These are phyloP conservation scores for Ploettnerulaceae sp. DNA, from an alignment of 2,329 filamentous ascomycete species.

Conservation along the genomic window DNA sequence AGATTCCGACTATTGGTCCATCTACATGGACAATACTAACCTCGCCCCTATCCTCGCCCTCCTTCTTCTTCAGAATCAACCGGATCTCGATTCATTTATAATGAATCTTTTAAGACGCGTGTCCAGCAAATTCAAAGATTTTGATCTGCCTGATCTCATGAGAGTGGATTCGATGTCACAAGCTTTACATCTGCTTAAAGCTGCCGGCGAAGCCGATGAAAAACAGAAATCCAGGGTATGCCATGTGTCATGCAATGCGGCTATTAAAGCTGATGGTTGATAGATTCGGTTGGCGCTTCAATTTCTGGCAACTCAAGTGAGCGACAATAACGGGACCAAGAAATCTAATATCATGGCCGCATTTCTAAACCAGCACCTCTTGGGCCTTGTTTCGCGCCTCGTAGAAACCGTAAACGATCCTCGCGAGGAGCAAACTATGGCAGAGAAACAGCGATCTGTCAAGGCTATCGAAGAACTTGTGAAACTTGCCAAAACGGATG, in stretches of 20 bases:
- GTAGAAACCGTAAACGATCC: constrained; percentile 73
- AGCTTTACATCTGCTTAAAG: constrained; percentile 77
- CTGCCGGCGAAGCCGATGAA: constrained; percentile 63
- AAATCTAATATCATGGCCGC: constrained; percentile 59
- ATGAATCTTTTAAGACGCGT: constrained; percentile 65
- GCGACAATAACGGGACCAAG: constrained; percentile 25
- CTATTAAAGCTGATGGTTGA: neutral
- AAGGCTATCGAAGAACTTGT: constrained; percentile 87
- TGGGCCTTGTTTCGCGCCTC: constrained; percentile 81
- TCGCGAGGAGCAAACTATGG: constrained; percentile 48
- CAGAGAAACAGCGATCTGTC: constrained; percentile 73
- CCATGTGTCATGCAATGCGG: neutral
- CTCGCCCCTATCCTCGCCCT: constrained; percentile 54
- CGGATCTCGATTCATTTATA: constrained; percentile 57
- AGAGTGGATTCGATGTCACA: constrained; percentile 70
- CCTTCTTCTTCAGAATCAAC: constrained; percentile 52
- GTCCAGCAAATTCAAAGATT: constrained; percentile 63
- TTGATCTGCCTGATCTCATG: constrained; percentile 63
- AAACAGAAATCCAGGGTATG: constrained; percentile 54
- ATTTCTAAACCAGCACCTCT: constrained; percentile 77
- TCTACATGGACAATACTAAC: constrained; percentile 52
- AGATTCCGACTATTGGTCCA: constrained; percentile 55
- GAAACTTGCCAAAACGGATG: constrained; percentile 64
- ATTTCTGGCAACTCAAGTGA: constrained; percentile 37
- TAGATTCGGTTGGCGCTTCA: constrained; percentile 34